phyloP scores from a whole-genome alignment of 768 basidiomycete species.

The Auricularia auricula-judae region DNA sequence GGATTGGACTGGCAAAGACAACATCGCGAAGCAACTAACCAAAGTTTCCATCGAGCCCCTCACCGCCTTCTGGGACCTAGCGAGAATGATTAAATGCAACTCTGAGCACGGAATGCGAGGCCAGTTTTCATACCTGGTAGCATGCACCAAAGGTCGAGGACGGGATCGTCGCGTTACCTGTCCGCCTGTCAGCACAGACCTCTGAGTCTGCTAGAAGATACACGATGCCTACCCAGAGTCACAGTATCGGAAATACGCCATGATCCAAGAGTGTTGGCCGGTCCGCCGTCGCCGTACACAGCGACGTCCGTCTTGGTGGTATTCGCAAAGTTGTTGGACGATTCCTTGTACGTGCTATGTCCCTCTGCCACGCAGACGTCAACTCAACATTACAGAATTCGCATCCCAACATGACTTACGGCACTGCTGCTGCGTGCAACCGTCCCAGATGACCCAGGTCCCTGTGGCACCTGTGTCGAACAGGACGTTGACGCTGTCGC shows the following conservation, averaged over 20 bases:
- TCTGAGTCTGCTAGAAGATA: not conserved
- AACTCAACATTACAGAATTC: not conserved
- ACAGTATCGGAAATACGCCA: conserved; percentile 5
- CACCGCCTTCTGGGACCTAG: not conserved
- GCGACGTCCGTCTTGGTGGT: not conserved
- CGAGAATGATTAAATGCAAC: not conserved
- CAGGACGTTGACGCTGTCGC: not conserved
- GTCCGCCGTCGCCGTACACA: not conserved
- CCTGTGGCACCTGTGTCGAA: not conserved
- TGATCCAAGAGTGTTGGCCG: not conserved
- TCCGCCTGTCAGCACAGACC: too few relatives aligned
- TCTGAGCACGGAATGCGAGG: not conserved
- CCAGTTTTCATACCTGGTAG: not conserved
- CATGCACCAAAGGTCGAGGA: conserved; percentile 3
- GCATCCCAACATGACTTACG: not conserved
- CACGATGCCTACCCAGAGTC: not conserved
- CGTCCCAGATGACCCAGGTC: conserved; percentile 3
- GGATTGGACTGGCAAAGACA: not conserved
- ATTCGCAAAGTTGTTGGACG: not conserved
- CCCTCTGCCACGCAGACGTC: not conserved
- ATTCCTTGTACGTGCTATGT: not conserved
- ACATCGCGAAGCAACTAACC: not conserved
- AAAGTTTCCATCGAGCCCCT: not conserved
- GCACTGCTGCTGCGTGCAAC: conserved; percentile 1
- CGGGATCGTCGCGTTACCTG: not conserved